Evolutionary conservation across 345 rosid species (phyloP).

Genomic region (Viola odorata): DNA sequence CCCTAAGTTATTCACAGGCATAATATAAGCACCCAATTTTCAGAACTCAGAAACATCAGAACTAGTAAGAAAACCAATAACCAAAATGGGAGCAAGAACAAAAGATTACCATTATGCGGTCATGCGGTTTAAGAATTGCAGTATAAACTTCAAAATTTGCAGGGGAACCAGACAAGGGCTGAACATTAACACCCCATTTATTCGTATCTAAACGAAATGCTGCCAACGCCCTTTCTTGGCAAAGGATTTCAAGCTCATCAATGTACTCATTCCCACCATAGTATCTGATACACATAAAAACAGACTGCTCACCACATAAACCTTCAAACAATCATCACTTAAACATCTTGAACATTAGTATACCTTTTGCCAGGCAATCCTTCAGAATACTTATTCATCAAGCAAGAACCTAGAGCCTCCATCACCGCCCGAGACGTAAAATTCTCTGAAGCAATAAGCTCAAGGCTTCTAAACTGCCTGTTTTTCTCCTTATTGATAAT

Average conservation of each 20-base stretch:
- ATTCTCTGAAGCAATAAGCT: slow-evolving; percentile 91
- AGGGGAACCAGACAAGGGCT: slow-evolving; percentile 94
- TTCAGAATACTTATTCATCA: slow-evolving; percentile 90
- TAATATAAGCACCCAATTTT: slow-evolving; percentile 1
- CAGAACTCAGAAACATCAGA: slow-evolving; percentile 7
- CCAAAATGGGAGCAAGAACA: neutral
- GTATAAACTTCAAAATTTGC: slow-evolving; percentile 97
- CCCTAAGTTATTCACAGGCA: slow-evolving; percentile 47
- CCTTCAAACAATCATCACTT: no score
- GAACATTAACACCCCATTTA: slow-evolving; percentile 94
- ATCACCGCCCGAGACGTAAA: slow-evolving; percentile 91
- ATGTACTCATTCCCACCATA: slow-evolving; percentile 92
- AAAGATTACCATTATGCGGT: slow-evolving; percentile 74
- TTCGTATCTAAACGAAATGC: slow-evolving; percentile 67
- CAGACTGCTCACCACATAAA: no score
- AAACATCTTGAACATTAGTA: no score
- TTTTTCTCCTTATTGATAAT: slow-evolving; percentile 70
- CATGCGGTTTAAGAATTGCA: slow-evolving; percentile 83
- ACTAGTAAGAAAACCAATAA: neutral
- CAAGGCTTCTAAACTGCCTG: slow-evolving; percentile 87
- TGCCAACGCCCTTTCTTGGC: slow-evolving; percentile 77
- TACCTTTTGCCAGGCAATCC: slow-evolving; percentile 96
- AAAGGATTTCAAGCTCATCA: slow-evolving; percentile 83
- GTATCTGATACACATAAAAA: slow-evolving; percentile 39
- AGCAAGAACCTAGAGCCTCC: slow-evolving; percentile 96